Percentiles rank a stretch among this genome's conserved stretches.
Conservation (phyloP, 1,284 basidiomycete species). For the Hypsizygus ulmarius region DNA sequence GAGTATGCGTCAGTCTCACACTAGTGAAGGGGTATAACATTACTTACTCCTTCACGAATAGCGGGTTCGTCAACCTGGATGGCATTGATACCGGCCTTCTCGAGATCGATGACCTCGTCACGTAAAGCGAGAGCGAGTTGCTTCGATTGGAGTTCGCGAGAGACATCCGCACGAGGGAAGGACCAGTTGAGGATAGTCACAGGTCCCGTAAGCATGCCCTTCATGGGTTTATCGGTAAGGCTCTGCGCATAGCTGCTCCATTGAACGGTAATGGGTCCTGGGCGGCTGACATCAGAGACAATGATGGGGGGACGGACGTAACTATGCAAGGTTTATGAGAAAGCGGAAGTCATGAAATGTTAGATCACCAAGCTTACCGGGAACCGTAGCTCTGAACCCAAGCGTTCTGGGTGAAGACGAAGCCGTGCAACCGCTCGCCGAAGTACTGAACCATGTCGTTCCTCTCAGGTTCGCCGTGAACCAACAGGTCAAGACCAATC, state of each 20-base stretch:
- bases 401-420: conserved; percentile 97
- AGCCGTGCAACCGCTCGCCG: conserved; percentile 94
- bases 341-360: background rate
- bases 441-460: conserved; percentile 99
- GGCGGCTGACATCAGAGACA: conserved; percentile 96
- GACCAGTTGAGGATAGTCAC: conserved; percentile 99
- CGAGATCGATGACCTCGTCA: conserved; percentile 97
- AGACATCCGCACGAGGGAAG: conserved; percentile 98
- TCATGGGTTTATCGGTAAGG: conserved; percentile 93
- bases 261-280: conserved; percentile 91
- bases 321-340: conserved; percentile 43
- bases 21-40: background rate
- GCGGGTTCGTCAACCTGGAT: conserved; percentile 99
- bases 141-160: conserved; percentile 96
- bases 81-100: conserved; percentile 95
- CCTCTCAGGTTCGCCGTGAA: conserved; percentile 98
- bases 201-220: conserved; percentile 98
- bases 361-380: conserved; percentile 48
- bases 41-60: conserved; percentile 92
- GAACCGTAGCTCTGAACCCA: conserved; percentile 99
- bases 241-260: conserved; percentile 99
- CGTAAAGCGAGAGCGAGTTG: conserved; percentile 98
- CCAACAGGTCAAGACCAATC: conserved; percentile 94
- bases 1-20: conserved; percentile 10
- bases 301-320: conserved; percentile 99